phyloP scores from a whole-genome alignment of 805 yeast species.

The Lachancea sp. region DNA sequence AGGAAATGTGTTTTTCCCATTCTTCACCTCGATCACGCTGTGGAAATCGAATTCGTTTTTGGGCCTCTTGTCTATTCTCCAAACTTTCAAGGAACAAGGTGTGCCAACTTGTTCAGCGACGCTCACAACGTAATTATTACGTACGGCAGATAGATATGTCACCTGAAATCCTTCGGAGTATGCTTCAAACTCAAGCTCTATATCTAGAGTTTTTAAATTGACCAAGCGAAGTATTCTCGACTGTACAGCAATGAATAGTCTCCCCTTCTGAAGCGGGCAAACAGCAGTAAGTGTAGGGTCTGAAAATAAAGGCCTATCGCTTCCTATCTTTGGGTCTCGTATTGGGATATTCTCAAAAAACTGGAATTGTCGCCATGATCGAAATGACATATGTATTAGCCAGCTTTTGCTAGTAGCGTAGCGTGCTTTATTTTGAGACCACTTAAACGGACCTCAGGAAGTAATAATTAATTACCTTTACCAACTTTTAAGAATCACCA shows the following conservation, averaged over 20 bases:
- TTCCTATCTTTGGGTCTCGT: conserved; percentile 68
- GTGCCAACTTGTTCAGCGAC: conserved; percentile 69
- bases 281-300: conserved; percentile 67
- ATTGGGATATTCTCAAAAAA: conserved; percentile 81
- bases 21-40: conserved; percentile 55
- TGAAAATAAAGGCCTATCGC: conserved; percentile 63
- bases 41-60: conserved; percentile 39
- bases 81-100: conserved; percentile 62
- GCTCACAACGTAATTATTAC: conserved; percentile 51
- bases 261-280: conserved; percentile 44
- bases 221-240: conserved; percentile 52
- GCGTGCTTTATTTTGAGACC: too few relatives aligned
- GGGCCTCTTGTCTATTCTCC: conserved; percentile 57
- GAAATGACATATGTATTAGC: conserved; percentile 18
- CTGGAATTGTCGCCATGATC: conserved; percentile 72
- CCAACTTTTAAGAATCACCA: too few relatives aligned
- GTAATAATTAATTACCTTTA: too few relatives aligned
- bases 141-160: conserved; percentile 46
- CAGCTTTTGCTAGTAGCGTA: neutral
- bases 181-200: conserved; percentile 50
- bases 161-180: conserved; percentile 61
- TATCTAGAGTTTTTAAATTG: conserved; percentile 39
- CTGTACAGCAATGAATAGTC: conserved; percentile 54
- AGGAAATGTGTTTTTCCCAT: conserved; percentile 75
- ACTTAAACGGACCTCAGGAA: too few relatives aligned